These are phyloP conservation scores for Trametes cingulata DNA, from an alignment of 768 basidiomycete genomes.

Conservation along the genomic window DNA sequence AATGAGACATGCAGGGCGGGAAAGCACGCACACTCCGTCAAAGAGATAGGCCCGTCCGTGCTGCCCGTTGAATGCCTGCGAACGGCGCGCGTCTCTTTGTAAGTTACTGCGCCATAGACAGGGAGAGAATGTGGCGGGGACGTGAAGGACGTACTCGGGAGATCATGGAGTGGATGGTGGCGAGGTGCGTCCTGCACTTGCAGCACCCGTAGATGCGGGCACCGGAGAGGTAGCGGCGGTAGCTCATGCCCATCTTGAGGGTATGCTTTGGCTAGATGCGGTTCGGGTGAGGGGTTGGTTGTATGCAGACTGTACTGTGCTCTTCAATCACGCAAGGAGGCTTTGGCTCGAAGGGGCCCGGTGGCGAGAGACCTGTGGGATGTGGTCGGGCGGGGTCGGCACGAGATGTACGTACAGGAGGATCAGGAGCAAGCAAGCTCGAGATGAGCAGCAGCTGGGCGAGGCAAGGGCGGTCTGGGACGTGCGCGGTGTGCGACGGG, in stretches of 20 bases:
- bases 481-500: constrained; percentile 1
- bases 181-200: constrained; percentile 84
- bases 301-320: not conserved
- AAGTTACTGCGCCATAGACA: constrained; percentile 1
- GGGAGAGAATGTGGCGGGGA: not conserved
- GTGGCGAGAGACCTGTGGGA: constrained; percentile 5
- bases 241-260: constrained; percentile 80
- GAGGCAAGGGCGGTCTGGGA: not conserved
- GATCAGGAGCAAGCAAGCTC: constrained; percentile 4
- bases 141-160: constrained; percentile 61
- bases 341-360: not conserved
- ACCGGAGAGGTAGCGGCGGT: constrained; percentile 82
- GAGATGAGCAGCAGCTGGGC: constrained; percentile 1
- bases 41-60: constrained; percentile 96
- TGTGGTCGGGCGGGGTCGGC: not conserved
- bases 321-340: not conserved
- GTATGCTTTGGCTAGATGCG: not conserved
- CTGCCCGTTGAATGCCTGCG: constrained; percentile 94
- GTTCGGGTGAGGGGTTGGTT: not conserved
- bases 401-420: constrained; percentile 6
- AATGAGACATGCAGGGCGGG: not conserved
- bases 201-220: constrained; percentile 88
- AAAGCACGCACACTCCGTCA: constrained; percentile 79
- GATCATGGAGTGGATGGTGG: constrained; percentile 90
- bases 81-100: constrained; percentile 2